phyloP scores from a whole-genome alignment of 305 asterid species.

The Fraxinus paxiana region DNA sequence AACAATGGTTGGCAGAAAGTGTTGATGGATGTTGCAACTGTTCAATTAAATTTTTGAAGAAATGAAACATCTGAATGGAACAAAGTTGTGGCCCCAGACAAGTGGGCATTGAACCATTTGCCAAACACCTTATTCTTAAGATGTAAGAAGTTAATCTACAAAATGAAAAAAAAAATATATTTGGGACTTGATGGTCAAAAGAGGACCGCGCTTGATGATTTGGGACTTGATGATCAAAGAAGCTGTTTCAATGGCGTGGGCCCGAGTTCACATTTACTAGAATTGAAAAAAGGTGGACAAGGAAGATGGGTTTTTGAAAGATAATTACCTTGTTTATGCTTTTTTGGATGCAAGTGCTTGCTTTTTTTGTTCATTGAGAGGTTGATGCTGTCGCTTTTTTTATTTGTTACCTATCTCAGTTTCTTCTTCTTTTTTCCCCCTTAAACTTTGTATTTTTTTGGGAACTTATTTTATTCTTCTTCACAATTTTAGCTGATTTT shows the following conservation, averaged over 20 bases:
- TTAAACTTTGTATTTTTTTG: background rate
- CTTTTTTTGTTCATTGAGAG: background rate
- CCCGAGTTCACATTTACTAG: background rate
- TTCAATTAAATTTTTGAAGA: background rate
- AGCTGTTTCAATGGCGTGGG: background rate
- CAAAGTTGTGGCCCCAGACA: constrained; percentile 2
- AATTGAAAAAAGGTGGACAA: background rate
- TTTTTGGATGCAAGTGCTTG: background rate
- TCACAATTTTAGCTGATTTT: constrained; percentile 1
- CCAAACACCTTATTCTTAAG: background rate
- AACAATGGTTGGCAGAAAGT: background rate
- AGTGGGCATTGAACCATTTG: background rate
- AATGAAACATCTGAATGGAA: background rate
- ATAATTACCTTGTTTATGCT: background rate
- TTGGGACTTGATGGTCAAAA: background rate
- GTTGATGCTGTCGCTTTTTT: background rate
- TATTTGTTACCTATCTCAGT: background rate
- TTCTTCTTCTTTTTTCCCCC: background rate
- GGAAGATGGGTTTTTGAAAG: background rate
- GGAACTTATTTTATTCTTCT: background rate
- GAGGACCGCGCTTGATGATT: background rate
- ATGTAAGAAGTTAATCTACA: background rate
- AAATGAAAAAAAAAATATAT: background rate
- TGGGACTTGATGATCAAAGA: background rate
- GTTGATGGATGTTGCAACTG: background rate